phyloP scores from a whole-genome alignment of 2,329 filamentous ascomycete species.

The Dactylellina drechsleri region DNA sequence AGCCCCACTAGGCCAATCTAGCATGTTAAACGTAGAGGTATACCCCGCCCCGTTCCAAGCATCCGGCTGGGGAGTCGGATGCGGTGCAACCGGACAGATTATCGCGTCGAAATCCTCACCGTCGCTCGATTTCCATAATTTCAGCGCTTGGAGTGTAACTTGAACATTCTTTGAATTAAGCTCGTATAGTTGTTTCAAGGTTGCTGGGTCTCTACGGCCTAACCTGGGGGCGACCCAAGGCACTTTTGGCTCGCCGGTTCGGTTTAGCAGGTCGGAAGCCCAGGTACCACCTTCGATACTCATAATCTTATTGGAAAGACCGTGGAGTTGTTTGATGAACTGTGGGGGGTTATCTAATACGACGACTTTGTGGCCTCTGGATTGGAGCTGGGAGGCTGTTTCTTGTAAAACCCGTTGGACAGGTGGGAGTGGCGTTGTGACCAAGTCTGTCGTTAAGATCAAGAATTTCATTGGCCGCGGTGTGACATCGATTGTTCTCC shows the following conservation, averaged over 20 bases:
- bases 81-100: slow-evolving; percentile 72
- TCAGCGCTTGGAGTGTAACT: slow-evolving; percentile 69
- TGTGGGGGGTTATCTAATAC: slow-evolving; percentile 67
- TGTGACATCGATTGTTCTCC: slow-evolving; percentile 59
- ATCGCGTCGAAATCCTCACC: slow-evolving; percentile 69
- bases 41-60: slow-evolving; percentile 72
- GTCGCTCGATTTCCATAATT: slow-evolving; percentile 67
- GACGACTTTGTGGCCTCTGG: slow-evolving; percentile 68
- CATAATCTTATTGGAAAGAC: slow-evolving; percentile 69
- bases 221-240: slow-evolving; percentile 70
- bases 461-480: slow-evolving; percentile 62
- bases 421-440: slow-evolving; percentile 67
- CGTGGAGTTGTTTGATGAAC: slow-evolving; percentile 68
- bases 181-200: slow-evolving; percentile 65
- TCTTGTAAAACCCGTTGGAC: slow-evolving; percentile 65
- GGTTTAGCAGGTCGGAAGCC: slow-evolving; percentile 70
- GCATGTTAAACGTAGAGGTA: slow-evolving; percentile 70
- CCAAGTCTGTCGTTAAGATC: slow-evolving; percentile 65
- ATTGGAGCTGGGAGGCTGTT: slow-evolving; percentile 62
- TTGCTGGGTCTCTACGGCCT: slow-evolving; percentile 64
- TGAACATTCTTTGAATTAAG: slow-evolving; percentile 67
- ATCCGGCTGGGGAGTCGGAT: slow-evolving; percentile 72
- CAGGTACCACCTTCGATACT: slow-evolving; percentile 68
- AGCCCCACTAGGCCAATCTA: slow-evolving; percentile 71
- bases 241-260: slow-evolving; percentile 69